Base-by-base conservation (phyloP, 1,284 basidiomycete genomes). In the Butyriboletus regius region DNA sequence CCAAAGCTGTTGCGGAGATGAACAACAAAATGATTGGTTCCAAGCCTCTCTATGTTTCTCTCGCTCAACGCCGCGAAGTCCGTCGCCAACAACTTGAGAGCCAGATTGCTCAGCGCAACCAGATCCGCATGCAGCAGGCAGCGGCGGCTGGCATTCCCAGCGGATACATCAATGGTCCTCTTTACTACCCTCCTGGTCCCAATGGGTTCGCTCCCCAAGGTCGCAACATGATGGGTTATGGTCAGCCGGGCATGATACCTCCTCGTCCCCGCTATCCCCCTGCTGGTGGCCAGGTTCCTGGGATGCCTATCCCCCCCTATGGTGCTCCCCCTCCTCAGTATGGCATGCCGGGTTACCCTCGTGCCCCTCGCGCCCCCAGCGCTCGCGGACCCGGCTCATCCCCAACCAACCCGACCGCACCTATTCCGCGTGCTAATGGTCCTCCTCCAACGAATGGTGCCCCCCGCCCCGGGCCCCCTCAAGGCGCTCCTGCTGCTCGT, bases 11-110 rank as follows among this genome's bases (percentile, higher is more conserved):
- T 57, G 91, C 92, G 49, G 96, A 99, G 77, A 97, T 99, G 94
- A 98, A 98, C 82, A 97, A 97, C 81, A 98, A 98, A 79, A 98
- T 98, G 89, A 91, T 98, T 67, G 94, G 95, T 60, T 83, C 88
- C 65, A 98, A 98, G 75, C 96, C 96, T 48, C 84, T 99, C 63
- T 99, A 98, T 71, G 96, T 99, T 67, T 95, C 95, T 47, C 85
- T 98, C 54, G 96, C 96, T 60, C 96, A 99, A 73, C 92, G 95
- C 63, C 94, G 95, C 62, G 96, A 99, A 67, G 91, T 95, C 61
- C 90, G 96, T 67, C 85, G 95, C 66, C 96, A 98, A 73, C 95
- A 98, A 71, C 82, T 99, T 63, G 96, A 98, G 78, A 93, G 90
- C 64, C 96, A 98, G 78, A 93, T 96, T 65, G 90, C 90, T 57